Evolutionary conservation across 129 eudicot genomes (phyloP).

Genomic region (Artemisia tridentata): DNA sequence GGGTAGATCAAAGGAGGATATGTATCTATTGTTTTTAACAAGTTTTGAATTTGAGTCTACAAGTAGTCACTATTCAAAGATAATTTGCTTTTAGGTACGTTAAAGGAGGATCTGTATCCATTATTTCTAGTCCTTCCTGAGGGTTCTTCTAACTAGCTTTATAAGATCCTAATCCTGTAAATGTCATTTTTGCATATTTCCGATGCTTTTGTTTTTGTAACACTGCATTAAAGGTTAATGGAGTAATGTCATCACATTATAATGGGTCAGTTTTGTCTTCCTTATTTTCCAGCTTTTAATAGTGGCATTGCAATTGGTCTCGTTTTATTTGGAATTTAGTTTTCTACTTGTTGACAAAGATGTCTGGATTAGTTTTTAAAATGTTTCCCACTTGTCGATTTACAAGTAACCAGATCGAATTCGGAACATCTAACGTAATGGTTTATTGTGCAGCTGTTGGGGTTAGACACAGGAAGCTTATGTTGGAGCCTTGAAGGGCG

Average conservation of each 20-base stretch:
- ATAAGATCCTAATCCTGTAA: background rate
- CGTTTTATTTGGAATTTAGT: too few relatives aligned
- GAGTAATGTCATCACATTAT: background rate
- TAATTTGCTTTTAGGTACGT: conserved; percentile 3
- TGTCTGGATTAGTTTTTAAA: too few relatives aligned
- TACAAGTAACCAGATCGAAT: too few relatives aligned
- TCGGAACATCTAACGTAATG: too few relatives aligned
- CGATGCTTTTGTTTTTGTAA: too few relatives aligned
- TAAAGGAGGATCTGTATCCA: background rate
- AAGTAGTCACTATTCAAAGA: conserved; percentile 1
- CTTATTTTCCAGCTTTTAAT: background rate
- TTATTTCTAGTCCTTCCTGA: background rate
- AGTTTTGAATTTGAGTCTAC: background rate
- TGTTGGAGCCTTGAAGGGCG: too few relatives aligned
- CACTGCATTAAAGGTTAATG: background rate
- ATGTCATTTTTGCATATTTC: conserved; percentile 9
- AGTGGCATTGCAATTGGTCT: too few relatives aligned
- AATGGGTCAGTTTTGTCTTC: background rate
- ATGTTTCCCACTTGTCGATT: too few relatives aligned
- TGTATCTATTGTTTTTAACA: background rate
- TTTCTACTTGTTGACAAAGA: too few relatives aligned
- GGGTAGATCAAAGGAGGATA: background rate
- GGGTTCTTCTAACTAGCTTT: background rate
- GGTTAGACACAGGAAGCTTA: too few relatives aligned
- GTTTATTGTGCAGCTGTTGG: too few relatives aligned